phyloP scores from a whole-genome alignment of 495 filamentous ascomycete genomes.

The Tuber magnatum region DNA sequence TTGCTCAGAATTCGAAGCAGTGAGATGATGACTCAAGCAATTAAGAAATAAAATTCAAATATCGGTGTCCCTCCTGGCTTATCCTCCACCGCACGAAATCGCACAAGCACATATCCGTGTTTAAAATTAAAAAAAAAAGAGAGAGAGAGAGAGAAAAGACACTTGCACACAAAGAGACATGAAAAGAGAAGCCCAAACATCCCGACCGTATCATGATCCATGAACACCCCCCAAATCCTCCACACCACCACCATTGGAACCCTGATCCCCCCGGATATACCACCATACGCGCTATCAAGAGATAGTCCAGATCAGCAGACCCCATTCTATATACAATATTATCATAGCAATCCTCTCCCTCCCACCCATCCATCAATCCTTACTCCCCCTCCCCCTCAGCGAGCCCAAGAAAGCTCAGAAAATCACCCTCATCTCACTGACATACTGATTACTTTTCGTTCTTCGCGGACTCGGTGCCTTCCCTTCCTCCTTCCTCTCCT shows the following conservation, averaged over 20 bases:
- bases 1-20: slow-evolving; percentile 56
- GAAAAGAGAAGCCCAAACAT: background rate
- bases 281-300: background rate
- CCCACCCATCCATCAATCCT: background rate
- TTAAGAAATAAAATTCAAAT: background rate
- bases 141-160: background rate
- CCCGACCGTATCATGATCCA: background rate
- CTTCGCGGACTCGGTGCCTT: background rate
- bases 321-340: background rate
- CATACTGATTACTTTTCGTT: slow-evolving; percentile 15
- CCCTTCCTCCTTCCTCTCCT: no score
- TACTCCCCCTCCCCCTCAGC: background rate
- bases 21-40: slow-evolving; percentile 29
- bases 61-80: background rate
- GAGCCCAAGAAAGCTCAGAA: slow-evolving; percentile 8
- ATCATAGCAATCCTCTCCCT: background rate
- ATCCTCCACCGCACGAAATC: background rate
- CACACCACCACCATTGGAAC: background rate
- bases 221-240: background rate
- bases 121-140: background rate
- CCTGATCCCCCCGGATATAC: background rate
- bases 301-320: background rate
- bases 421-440: slow-evolving; percentile 30
- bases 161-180: background rate
- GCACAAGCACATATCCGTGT: background rate